phyloP scores from a whole-genome alignment of 1,284 basidiomycete species.

The Boletus mariae region DNA sequence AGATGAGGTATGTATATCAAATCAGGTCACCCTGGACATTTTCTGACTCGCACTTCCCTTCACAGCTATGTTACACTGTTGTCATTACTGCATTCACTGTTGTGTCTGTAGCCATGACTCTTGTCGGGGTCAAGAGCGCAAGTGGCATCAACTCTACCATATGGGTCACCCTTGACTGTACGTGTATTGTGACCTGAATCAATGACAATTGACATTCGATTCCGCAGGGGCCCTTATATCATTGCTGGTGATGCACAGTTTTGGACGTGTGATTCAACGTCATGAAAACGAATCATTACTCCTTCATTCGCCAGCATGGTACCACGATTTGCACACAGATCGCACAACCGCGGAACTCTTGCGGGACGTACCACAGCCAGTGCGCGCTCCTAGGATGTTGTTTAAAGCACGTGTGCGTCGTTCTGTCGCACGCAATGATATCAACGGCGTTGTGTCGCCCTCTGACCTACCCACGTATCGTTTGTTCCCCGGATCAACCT shows the following conservation, averaged over 20 bases:
- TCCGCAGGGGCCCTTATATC: conserved; percentile 55
- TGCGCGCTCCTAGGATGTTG: conserved; percentile 3
- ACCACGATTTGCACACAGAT: conserved; percentile 25
- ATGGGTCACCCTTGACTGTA: conserved; percentile 59
- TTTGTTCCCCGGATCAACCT: conserved; percentile 9
- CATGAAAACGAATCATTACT: conserved; percentile 56
- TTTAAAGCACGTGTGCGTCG: conserved; percentile 10
- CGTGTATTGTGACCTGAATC: conserved; percentile 20
- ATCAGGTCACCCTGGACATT: background rate
- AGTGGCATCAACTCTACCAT: conserved; percentile 43
- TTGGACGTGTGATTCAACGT: conserved; percentile 57
- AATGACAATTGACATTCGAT: background rate
- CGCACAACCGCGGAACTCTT: conserved; percentile 14
- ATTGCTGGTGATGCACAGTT: conserved; percentile 56
- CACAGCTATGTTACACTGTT: conserved; percentile 38
- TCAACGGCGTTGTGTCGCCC: background rate
- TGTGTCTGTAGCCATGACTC: conserved; percentile 46
- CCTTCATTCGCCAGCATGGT: conserved; percentile 46
- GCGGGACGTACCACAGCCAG: conserved; percentile 9
- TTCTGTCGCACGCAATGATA: conserved; percentile 3
- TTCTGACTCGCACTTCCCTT: conserved; percentile 7
- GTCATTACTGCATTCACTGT: conserved; percentile 42
- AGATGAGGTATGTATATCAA: conserved; percentile 54
- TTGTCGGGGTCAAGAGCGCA: conserved; percentile 45
- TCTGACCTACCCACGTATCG: conserved; percentile 2